These are phyloP conservation scores for Isatis tinctoria DNA, from an alignment of 345 rosid genomes.

Conservation along the genomic window DNA sequence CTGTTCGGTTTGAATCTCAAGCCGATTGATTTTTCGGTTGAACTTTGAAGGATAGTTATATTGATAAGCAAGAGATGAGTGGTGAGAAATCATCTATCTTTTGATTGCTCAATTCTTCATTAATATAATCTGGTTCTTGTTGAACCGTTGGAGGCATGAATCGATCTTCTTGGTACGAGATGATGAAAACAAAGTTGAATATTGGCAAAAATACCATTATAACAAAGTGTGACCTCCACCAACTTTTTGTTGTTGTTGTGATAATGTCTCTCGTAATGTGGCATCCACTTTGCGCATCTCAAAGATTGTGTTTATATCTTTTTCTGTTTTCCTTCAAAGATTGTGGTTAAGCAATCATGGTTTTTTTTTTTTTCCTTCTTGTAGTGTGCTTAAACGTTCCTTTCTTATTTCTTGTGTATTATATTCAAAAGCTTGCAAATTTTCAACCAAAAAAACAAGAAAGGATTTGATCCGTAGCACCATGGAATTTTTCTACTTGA, in stretches of 20 bases:
- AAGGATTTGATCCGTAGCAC: too few species aligned
- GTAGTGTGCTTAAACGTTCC: neutral
- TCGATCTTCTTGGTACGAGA: slow-evolving; percentile 1
- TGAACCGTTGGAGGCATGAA: slow-evolving; percentile 6
- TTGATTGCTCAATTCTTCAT: neutral
- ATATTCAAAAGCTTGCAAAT: neutral
- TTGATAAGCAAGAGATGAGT: too few species aligned
- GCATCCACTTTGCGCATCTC: slow-evolving; percentile 29
- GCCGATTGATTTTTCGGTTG: too few species aligned
- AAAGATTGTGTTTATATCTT: slow-evolving; percentile 8
- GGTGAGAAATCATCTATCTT: neutral
- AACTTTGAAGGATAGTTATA: too few species aligned
- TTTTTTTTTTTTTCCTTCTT: neutral
- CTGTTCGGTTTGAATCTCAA: neutral
- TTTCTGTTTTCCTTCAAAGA: slow-evolving; percentile 14
- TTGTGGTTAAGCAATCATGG: slow-evolving; percentile 24
- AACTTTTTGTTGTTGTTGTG: slow-evolving; percentile 17
- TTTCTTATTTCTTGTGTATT: neutral
- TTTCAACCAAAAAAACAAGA: neutral
- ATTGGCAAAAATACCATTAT: slow-evolving; percentile 5
- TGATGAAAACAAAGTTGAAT: slow-evolving; percentile 7
- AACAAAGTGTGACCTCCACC: slow-evolving; percentile 26
- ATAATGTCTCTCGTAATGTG: slow-evolving; percentile 23
- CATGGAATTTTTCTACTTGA: neutral
- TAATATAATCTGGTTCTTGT: slow-evolving; percentile 3